Percentiles rank a stretch among this genome's conserved stretches.
These are phyloP conservation scores for Cyclostephanos tholiformis DNA, from an alignment of 108 stramenopile species.

Conservation along the genomic window DNA sequence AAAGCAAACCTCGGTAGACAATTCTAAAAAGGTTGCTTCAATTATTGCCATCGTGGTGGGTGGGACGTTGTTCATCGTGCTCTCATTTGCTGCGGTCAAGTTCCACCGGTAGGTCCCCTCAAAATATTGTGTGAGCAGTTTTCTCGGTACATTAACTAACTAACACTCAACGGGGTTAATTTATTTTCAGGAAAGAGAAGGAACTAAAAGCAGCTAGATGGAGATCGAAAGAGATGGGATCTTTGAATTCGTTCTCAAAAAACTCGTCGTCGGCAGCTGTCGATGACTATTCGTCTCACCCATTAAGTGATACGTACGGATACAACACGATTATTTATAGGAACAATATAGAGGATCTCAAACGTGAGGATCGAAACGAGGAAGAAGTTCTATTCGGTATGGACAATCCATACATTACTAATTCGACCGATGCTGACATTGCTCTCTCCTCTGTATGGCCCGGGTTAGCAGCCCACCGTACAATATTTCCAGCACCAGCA, in stretches of 20 bases:
- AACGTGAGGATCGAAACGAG: neutral
- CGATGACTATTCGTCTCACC: constrained; percentile 48
- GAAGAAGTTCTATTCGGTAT: neutral
- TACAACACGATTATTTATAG: neutral
- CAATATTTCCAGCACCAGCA: neutral
- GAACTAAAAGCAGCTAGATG: constrained; percentile 31
- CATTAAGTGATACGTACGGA: constrained; percentile 3
- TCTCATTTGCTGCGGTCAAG: constrained; percentile 27
- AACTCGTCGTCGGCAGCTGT: neutral
- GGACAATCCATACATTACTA: constrained; percentile 8
- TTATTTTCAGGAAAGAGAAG: constrained; percentile 27
- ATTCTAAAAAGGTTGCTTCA: constrained; percentile 21
- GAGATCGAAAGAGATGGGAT: constrained; percentile 36
- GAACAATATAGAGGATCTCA: neutral
- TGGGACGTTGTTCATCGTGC: constrained; percentile 19
- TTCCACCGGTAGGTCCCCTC: constrained; percentile 20
- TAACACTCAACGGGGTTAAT: neutral
- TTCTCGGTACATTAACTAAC: neutral
- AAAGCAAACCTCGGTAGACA: neutral
- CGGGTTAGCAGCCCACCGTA: constrained; percentile 9
- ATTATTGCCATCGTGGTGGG: constrained; percentile 41
- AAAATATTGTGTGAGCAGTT: neutral
- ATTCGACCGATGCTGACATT: constrained; percentile 10
- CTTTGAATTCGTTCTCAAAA: neutral
- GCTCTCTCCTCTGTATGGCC: constrained; percentile 12